phyloP scores from a whole-genome alignment of 2,329 filamentous ascomycete genomes.

The Ophiostoma tasmaniense region DNA sequence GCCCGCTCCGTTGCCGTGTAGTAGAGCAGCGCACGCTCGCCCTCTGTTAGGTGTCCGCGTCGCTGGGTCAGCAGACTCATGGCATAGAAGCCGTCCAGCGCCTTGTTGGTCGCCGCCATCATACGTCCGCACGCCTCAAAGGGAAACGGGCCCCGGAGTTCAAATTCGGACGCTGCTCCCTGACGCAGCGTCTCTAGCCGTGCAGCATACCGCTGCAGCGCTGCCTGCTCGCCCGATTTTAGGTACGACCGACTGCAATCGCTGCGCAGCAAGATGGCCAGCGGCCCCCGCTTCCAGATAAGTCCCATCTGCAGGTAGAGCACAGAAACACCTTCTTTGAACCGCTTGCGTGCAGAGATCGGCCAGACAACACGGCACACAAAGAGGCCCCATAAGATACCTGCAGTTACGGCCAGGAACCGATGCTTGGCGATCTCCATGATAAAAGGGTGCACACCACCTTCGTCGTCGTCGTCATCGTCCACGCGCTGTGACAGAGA shows the following conservation, averaged over 20 bases:
- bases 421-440: conserved; percentile 81
- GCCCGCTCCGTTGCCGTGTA: conserved; percentile 73
- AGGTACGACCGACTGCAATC: conserved; percentile 61
- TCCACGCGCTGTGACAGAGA: conserved; percentile 73
- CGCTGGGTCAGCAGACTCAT: conserved; percentile 91
- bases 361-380: conserved; percentile 89
- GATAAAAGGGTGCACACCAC: conserved; percentile 74
- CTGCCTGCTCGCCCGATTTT: conserved; percentile 76
- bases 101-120: conserved; percentile 68
- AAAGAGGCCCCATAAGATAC: conserved; percentile 86
- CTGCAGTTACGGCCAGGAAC: conserved; percentile 74
- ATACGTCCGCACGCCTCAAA: conserved; percentile 63
- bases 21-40: conserved; percentile 70
- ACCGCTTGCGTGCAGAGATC: conserved; percentile 78
- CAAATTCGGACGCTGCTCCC: conserved; percentile 76
- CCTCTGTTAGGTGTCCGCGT: conserved; percentile 63
- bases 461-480: conserved; percentile 80
- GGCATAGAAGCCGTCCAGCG: conserved; percentile 89
- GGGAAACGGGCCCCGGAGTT: conserved; percentile 80
- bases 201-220: conserved; percentile 70
- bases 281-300: conserved; percentile 89
- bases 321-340: conserved; percentile 82
- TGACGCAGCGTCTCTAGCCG: conserved; percentile 65
- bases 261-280: conserved; percentile 61
- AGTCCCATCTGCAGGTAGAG: conserved; percentile 91